Base-by-base conservation (phyloP, 2,329 filamentous ascomycete genomes). In the Tolypocladium guangdongense region DNA sequence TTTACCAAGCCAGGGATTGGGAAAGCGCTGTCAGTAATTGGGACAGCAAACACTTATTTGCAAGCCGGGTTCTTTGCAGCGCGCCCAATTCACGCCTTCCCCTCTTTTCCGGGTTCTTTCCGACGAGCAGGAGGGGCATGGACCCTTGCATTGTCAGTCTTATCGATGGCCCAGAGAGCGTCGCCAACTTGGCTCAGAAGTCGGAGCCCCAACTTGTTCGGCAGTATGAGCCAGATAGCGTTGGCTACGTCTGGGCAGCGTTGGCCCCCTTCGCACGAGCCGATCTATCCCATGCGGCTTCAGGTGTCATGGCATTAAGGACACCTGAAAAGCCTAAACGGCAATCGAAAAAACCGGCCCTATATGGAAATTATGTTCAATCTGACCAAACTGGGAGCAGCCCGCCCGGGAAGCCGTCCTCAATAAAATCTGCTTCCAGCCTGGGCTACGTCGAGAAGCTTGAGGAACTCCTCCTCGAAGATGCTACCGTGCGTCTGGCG, bases 51-150 rank as follows among this genome's bases (percentile, higher is more conserved):
- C 35, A 54, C 20, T 46, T 54, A 22, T 51, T 48, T 47, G 52
- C 52, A n/a, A 36, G 30, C 30, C 52, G 52, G 6, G 49, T 54
- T 18, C n/a, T 54, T 16, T 54, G 49, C 45, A 49, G 16, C 38
- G n/a, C 27, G 36, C 49, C 49, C 18, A 30, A 16, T 24, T 8
- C 4, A 14, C 49, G 24, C 12, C 49, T 51, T 27, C 20, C 49
- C 36, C 35, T 51, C 32, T 22, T 39, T 43, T 35, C n/a, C 18
- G 11, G 7, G 1, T 41, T 27, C 36, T 51, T 41, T 39, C 49
- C 22, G 8, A 7, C n/a, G 20, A 41, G 20, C 2, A 1, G 12
- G 8, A 41, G 12, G n/a, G 36, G 30, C 4, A 32, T 30, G 7
- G 4, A 48, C 14, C 10, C 30, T 14, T 46, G 45, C 27, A 48